Evolutionary conservation across 768 basidiomycete species (phyloP).

Genomic region (Pisolithus marmoratus): DNA sequence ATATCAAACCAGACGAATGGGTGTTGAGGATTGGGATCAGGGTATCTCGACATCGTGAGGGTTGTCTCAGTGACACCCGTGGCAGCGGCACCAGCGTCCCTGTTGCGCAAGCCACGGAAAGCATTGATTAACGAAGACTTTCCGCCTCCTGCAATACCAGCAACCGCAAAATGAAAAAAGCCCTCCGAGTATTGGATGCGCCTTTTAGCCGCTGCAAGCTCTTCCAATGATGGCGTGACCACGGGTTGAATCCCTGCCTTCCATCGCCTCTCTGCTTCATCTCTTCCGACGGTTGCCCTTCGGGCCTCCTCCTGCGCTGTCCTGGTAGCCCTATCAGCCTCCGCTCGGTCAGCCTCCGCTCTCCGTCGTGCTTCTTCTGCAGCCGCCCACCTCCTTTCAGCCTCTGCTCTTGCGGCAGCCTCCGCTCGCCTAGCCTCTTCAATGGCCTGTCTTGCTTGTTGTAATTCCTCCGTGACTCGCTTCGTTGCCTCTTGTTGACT

Average conservation of each 20-base stretch:
- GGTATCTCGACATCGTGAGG: conserved; percentile 17
- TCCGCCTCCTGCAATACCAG: conserved; percentile 30
- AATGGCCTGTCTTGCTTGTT: conserved; percentile 6
- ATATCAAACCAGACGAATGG: conserved; percentile 31
- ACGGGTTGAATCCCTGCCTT: conserved; percentile 22
- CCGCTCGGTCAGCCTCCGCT: background rate
- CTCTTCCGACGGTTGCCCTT: conserved; percentile 2
- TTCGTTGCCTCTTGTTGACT: conserved; percentile 1
- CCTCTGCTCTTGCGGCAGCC: conserved; percentile 9
- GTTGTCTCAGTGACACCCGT: conserved; percentile 28
- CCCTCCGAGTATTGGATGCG: conserved; percentile 20
- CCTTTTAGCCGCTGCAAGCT: conserved; percentile 11
- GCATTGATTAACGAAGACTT: conserved; percentile 34
- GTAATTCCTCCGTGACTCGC: conserved; percentile 12
- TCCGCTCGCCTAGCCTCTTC: conserved; percentile 15
- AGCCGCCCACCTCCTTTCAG: conserved; percentile 4
- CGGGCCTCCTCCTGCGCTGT: conserved; percentile 11
- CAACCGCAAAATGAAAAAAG: conserved; percentile 29
- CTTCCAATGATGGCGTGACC: conserved; percentile 16
- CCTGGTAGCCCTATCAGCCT: conserved; percentile 6
- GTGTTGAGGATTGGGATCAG: conserved; percentile 14
- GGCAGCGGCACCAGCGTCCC: conserved; percentile 18
- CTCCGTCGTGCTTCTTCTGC: background rate
- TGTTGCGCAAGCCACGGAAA: conserved; percentile 25
- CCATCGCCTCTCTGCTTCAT: conserved; percentile 12